Percentiles rank a stretch among this genome's conserved stretches.
Evolutionary conservation across 1,284 basidiomycete genomes (phyloP).

Genomic region (Malassezia pachydermatis): DNA sequence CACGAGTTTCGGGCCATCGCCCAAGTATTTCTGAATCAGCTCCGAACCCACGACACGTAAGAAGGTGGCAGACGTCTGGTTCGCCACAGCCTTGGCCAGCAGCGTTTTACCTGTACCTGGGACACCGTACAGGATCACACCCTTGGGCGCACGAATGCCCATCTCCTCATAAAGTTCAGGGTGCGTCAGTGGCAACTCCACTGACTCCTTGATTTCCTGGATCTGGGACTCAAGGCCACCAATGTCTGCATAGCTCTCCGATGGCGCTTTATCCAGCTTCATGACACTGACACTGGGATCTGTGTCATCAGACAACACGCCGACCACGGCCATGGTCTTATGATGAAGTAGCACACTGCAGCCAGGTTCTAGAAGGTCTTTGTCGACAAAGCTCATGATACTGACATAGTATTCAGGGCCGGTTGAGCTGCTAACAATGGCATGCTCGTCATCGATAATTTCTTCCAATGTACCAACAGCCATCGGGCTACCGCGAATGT

Average conservation of each 20-base stretch:
- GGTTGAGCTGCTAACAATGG: conserved; percentile 86
- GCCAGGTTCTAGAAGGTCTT: conserved; percentile 90
- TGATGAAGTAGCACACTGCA: conserved; percentile 92
- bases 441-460: conserved; percentile 99
- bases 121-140: conserved; percentile 96
- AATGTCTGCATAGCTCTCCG: conserved; percentile 96
- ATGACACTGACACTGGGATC: conserved; percentile 97
- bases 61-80: conserved; percentile 98
- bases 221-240: conserved; percentile 94
- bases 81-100: conserved; percentile 94
- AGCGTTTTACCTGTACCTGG: conserved; percentile 98
- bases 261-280: conserved; percentile 90
- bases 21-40: conserved; percentile 97
- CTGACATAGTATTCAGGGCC: conserved; percentile 97
- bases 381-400: conserved; percentile 98
- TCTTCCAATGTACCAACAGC: conserved; percentile 94
- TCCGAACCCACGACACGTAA: conserved; percentile 94
- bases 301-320: conserved; percentile 89
- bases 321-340: conserved; percentile 89
- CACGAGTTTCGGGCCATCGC: conserved; percentile 61
- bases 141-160: conserved; percentile 97
- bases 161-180: conserved; percentile 99
- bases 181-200: conserved; percentile 93
- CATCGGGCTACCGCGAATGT: conserved; percentile 90
- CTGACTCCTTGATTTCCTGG: conserved; percentile 98